A percentile compares a stretch with the other conserved stretches of the same genome.
Conservation (phyloP, 1,284 basidiomycete genomes). For the Leccinum subatratum region DNA sequence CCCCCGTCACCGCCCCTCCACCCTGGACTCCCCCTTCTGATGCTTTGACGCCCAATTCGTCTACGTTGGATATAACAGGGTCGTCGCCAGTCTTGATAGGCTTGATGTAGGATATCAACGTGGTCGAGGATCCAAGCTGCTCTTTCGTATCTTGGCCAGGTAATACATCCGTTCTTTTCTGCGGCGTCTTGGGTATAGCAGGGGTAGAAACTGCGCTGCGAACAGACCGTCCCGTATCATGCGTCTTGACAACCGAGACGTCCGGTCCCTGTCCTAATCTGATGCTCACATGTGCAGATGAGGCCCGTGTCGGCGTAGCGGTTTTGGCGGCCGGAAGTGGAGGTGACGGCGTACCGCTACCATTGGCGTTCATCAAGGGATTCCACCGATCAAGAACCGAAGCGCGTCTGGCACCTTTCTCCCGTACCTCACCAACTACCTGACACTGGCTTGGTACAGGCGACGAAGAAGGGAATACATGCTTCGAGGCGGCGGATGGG, state of each 20-base stretch:
- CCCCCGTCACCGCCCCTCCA: conserved; percentile 13
- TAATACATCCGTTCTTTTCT: conserved; percentile 22
- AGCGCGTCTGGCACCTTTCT: conserved; percentile 38
- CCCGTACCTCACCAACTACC: conserved; percentile 27
- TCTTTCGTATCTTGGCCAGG: conserved; percentile 17
- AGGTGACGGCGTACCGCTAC: conserved; percentile 29
- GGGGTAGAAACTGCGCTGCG: conserved; percentile 27
- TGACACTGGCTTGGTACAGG: conserved; percentile 32
- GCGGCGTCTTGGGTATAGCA: conserved; percentile 27
- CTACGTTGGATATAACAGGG: conserved; percentile 37
- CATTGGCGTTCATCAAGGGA: conserved; percentile 25
- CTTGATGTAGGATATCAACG: conserved; percentile 50
- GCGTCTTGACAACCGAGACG: conserved; percentile 19
- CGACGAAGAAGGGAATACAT: conserved; percentile 28
- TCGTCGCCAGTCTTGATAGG: conserved; percentile 47
- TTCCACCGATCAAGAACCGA: conserved; percentile 72
- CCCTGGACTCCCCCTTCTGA: conserved; percentile 28
- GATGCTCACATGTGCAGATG: conserved; percentile 9
- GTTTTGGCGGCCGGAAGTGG: conserved; percentile 38
- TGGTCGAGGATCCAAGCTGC: conserved; percentile 45
- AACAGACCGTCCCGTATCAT: conserved; percentile 32
- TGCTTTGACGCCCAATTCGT: conserved; percentile 57
- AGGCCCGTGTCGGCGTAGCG: conserved; percentile 21
- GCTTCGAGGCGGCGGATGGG: conserved; percentile 20
- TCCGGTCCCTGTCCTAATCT: conserved; percentile 25